phyloP scores from a whole-genome alignment of 441 rosid species.

The Gossypium trilobum region DNA sequence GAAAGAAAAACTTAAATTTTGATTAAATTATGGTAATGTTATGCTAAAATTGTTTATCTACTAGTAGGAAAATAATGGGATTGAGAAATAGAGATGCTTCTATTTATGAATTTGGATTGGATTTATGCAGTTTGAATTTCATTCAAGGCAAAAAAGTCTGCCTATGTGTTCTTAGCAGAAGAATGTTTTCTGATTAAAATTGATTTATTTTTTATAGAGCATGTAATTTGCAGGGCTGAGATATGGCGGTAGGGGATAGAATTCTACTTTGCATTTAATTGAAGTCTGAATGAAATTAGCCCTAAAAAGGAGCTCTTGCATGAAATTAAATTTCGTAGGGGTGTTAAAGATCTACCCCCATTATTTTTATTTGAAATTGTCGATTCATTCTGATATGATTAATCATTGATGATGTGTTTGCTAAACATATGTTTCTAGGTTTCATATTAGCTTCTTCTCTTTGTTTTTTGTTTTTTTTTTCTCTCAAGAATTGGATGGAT shows the following conservation, averaged over 20 bases:
- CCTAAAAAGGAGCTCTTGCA: neutral
- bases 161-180: neutral
- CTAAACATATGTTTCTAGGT: neutral
- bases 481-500: neutral
- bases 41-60: neutral
- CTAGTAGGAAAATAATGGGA: neutral
- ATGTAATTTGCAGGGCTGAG: neutral
- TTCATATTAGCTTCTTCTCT: neutral
- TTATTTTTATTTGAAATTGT: neutral
- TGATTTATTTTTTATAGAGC: neutral
- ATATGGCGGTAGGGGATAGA: neutral
- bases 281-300: neutral
- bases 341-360: neutral
- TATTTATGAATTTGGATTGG: neutral
- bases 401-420: neutral
- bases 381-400: neutral
- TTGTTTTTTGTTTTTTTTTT: neutral
- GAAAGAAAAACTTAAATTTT: neutral
- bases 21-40: neutral
- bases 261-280: neutral
- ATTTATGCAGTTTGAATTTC: neutral
- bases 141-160: neutral
- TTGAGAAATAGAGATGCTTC: neutral
- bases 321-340: slow-evolving; percentile 7
- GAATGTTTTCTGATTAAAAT: neutral